Conservation (phyloP, 2,329 filamentous ascomycete species). For the Hymenoscyphus fructigenus region DNA sequence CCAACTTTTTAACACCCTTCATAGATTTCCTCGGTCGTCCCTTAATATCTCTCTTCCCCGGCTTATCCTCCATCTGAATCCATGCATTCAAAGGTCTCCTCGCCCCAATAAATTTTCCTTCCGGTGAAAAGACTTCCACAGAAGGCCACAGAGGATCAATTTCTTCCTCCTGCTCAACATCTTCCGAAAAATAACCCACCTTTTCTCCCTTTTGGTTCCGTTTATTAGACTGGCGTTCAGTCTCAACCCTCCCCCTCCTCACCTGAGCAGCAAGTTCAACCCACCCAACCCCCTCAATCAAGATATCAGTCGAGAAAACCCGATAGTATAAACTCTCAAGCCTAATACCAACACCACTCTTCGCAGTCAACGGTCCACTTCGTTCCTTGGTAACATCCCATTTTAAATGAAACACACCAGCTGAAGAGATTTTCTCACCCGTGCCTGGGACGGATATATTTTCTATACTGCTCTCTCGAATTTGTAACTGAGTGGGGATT, state of each 20-base stretch:
- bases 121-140: slow-evolving; percentile 81
- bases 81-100: slow-evolving; percentile 71
- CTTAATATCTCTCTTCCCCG: slow-evolving; percentile 49
- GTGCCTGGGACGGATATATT: slow-evolving; percentile 62
- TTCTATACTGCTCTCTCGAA: slow-evolving; percentile 56
- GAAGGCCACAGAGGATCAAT: slow-evolving; percentile 56
- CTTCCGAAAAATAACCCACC: slow-evolving; percentile 13
- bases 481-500: slow-evolving; percentile 66
- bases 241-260: slow-evolving; percentile 51
- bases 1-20: slow-evolving; percentile 58
- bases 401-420: slow-evolving; percentile 71
- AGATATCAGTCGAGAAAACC: slow-evolving; percentile 76
- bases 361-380: slow-evolving; percentile 69
- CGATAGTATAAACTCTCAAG: slow-evolving; percentile 74
- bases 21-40: slow-evolving; percentile 67
- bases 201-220: background rate
- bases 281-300: slow-evolving; percentile 93
- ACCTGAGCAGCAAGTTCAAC: slow-evolving; percentile 85
- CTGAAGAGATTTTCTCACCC: slow-evolving; percentile 60
- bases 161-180: slow-evolving; percentile 19
- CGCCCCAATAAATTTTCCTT: slow-evolving; percentile 74
- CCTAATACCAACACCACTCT: slow-evolving; percentile 60
- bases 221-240: background rate
- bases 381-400: slow-evolving; percentile 83
- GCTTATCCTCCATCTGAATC: slow-evolving; percentile 56